A percentile compares a stretch with the other conserved stretches of the same genome.
These are phyloP conservation scores for Grigorovia transvaalensis DNA, from an alignment of 805 yeast genomes.

Conservation along the genomic window DNA sequence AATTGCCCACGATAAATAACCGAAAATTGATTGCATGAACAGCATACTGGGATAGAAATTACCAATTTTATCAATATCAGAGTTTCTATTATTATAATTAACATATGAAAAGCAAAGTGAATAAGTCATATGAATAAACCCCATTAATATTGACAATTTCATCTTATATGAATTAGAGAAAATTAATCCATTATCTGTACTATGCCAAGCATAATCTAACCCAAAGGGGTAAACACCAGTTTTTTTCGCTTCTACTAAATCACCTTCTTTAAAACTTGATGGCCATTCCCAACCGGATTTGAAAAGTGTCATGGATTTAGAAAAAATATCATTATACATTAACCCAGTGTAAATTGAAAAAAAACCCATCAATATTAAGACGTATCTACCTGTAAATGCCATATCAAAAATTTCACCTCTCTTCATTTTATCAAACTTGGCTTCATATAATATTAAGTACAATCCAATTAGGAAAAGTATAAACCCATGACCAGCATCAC, in stretches of 20 bases:
- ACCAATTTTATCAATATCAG: conserved; percentile 74
- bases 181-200: conserved; percentile 81
- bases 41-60: conserved; percentile 89
- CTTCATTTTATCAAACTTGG: conserved; percentile 51
- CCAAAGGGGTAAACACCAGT: conserved; percentile 75
- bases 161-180: conserved; percentile 94
- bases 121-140: conserved; percentile 89
- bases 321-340: conserved; percentile 86
- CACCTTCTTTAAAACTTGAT: conserved; percentile 55
- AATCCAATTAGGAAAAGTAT: conserved; percentile 67
- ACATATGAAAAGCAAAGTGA: conserved; percentile 77
- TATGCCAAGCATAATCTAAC: conserved; percentile 93
- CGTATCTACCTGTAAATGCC: conserved; percentile 92
- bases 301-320: conserved; percentile 82
- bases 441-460: conserved; percentile 63
- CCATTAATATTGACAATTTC: conserved; percentile 93
- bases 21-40: conserved; percentile 94
- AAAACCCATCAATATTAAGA: conserved; percentile 80
- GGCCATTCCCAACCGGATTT: conserved; percentile 95
- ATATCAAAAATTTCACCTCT: conserved; percentile 92
- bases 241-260: conserved; percentile 53
- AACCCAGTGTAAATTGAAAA: conserved; percentile 95
- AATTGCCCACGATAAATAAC: conserved; percentile 77
- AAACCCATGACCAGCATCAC: conserved; percentile 95
- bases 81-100: conserved; percentile 59